Base-by-base conservation (phyloP, 768 basidiomycete genomes). In the Lentinula guzmanii region DNA sequence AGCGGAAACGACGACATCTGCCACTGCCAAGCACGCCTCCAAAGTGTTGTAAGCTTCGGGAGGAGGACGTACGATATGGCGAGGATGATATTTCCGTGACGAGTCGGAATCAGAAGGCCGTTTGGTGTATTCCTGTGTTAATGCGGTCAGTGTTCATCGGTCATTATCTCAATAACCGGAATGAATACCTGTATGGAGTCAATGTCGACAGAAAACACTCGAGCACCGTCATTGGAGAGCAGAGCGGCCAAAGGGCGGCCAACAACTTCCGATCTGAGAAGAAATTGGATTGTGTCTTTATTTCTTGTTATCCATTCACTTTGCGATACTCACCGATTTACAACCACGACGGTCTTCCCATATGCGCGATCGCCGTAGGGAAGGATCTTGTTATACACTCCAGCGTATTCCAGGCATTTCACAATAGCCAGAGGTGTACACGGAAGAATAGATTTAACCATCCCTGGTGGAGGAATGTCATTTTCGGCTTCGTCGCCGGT, bases 381-480 rank as follows among this genome's bases (percentile, higher is more conserved):
- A 15, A 98, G 81, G 66, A 98, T 82, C 65, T 75, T 87, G 76
- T 98, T 98, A 79, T 99, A 98, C 13, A 98, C 93, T 9, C 94
- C 90, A 45, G 89, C 79, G 70, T 87, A 82, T 71, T 99, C 97
- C 24, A 99, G 80, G 63, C 87, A 91, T 75, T 99, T 99, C 65
- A 99, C 95, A 69, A 98, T 90, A 3, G 94, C 97, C 10, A 99
- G 83, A 0, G 97, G 95, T 4, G 97, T 99, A 73, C 97, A 99
- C 0, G 97, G 97, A 39, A 99, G 83, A 69, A 99, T 93, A 4
- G 94, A 96, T 74, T 98, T 98, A 69, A 97, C 93, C 60, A 87
- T 89, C 24, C 95, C 94, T 0, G 85, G 74, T 4, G 95, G 93
- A 2, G 91, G 86, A 11, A 80, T 75, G 62, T 93, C 90, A 68